phyloP scores from a whole-genome alignment of 1,139 yeast genomes.

The Debaryomyces sp. region DNA sequence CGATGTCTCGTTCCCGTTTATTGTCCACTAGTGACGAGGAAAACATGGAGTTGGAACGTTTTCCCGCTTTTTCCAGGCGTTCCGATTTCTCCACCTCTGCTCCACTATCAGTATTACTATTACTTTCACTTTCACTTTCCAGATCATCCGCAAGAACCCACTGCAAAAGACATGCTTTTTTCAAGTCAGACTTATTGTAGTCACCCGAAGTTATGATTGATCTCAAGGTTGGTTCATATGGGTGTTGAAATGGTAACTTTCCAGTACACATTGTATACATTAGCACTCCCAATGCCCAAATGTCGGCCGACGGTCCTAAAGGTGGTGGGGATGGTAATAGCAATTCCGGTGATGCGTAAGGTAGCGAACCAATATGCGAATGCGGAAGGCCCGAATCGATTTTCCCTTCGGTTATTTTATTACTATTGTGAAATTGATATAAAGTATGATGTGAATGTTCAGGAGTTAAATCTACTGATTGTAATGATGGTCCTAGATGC shows the following conservation, averaged over 20 bases:
- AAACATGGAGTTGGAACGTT: background rate
- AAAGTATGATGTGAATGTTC: constrained; percentile 19
- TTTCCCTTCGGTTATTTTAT: constrained; percentile 12
- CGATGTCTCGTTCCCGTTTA: constrained; percentile 10
- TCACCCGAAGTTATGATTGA: constrained; percentile 72
- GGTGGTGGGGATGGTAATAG: constrained; percentile 68
- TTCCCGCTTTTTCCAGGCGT: constrained; percentile 25
- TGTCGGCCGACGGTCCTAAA: constrained; percentile 74
- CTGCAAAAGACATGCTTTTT: constrained; percentile 32
- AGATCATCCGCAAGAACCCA: constrained; percentile 24
- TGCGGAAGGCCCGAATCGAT: constrained; percentile 55
- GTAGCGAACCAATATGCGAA: constrained; percentile 82
- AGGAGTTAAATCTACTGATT: constrained; percentile 39
- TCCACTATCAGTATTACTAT: constrained; percentile 8
- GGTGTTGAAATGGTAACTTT: constrained; percentile 79
- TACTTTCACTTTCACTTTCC: constrained; percentile 11
- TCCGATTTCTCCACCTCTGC: constrained; percentile 17
- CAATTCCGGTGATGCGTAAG: constrained; percentile 90
- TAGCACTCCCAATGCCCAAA: constrained; percentile 90
- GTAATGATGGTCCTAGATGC: constrained; percentile 40
- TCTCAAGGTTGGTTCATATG: constrained; percentile 75
- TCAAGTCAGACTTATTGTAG: constrained; percentile 51
- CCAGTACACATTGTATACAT: constrained; percentile 75
- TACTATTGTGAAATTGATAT: constrained; percentile 5
- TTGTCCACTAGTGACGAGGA: constrained; percentile 10